phyloP scores from a whole-genome alignment of 2,329 filamentous ascomycete genomes.

The Diaporthe vexans region DNA sequence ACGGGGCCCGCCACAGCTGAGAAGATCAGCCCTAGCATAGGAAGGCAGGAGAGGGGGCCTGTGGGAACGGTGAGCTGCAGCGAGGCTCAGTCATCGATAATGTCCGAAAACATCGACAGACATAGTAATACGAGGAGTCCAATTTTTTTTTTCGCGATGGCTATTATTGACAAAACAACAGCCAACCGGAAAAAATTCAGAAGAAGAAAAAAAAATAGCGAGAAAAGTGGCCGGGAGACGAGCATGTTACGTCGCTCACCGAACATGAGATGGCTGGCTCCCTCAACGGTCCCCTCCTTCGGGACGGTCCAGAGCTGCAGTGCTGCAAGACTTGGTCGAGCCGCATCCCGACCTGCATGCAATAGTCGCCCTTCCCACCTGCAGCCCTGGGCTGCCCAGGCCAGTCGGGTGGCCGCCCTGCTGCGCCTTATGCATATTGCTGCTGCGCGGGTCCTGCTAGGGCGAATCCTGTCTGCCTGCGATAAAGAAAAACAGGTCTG shows the following conservation, averaged over 20 bases:
- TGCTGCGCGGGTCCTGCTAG: background rate
- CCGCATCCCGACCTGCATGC: slow-evolving; percentile 25
- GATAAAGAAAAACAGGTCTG: background rate
- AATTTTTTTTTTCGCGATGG: background rate
- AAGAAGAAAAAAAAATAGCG: background rate
- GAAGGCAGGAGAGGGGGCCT: background rate
- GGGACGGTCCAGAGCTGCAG: background rate
- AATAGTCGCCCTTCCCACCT: slow-evolving; percentile 28
- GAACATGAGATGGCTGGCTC: background rate
- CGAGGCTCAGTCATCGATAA: slow-evolving; percentile 3
- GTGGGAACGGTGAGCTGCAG: background rate
- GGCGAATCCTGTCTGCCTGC: background rate
- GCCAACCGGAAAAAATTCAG: background rate
- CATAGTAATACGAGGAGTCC: slow-evolving; percentile 4
- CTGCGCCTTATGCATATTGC: background rate
- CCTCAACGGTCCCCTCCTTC: slow-evolving; percentile 8
- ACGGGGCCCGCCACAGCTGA: slow-evolving; percentile 18
- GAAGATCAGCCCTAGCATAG: slow-evolving; percentile 4
- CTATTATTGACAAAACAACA: background rate
- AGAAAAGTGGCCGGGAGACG: background rate
- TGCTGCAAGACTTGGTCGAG: slow-evolving; percentile 5
- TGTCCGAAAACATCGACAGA: background rate
- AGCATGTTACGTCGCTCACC: background rate
- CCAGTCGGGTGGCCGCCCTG: slow-evolving; percentile 25
- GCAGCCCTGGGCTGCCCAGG: background rate